Percentiles rank a stretch among this genome's conserved stretches.
Evolutionary conservation across 495 filamentous ascomycete genomes (phyloP).

Genomic region (Penicillium robsamsonii): DNA sequence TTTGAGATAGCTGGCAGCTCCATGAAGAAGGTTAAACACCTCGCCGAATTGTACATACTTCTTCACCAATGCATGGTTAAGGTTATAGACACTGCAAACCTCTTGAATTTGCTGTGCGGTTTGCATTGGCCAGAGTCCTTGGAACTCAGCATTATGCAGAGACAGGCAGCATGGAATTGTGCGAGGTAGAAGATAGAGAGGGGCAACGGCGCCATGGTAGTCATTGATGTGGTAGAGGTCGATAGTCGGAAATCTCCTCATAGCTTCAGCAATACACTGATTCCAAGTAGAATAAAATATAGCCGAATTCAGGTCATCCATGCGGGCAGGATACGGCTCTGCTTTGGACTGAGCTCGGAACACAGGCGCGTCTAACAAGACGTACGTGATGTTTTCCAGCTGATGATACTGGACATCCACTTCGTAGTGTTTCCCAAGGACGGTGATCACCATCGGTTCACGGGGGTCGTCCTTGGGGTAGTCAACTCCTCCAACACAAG

Average conservation of each 20-base stretch:
- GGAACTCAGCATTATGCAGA: conserved; percentile 70
- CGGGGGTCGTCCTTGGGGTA: conserved; percentile 59
- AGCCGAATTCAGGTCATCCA: conserved; percentile 70
- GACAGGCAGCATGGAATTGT: conserved; percentile 49
- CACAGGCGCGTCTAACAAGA: conserved; percentile 67
- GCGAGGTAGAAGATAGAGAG: conserved; percentile 64
- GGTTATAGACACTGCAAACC: conserved; percentile 68
- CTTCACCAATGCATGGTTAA: conserved; percentile 38
- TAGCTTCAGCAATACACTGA: conserved; percentile 62
- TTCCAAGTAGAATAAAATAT: conserved; percentile 75
- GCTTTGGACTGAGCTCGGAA: conserved; percentile 68
- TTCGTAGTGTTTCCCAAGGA: conserved; percentile 61
- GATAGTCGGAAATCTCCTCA: conserved; percentile 55
- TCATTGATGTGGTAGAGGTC: conserved; percentile 84
- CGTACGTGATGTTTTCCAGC: conserved; percentile 68
- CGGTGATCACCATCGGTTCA: conserved; percentile 61
- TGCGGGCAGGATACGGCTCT: conserved; percentile 67
- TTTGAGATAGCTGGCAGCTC: conserved; percentile 68
- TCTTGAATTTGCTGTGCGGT: conserved; percentile 61
- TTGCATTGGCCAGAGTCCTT: conserved; percentile 72
- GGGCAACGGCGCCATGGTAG: conserved; percentile 72
- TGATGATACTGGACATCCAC: conserved; percentile 65
- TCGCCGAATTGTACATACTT: conserved; percentile 59
- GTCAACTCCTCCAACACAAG: conserved; percentile 65
- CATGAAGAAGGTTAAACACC: conserved; percentile 71